Evolutionary conservation across 441 rosid genomes (phyloP).

Genomic region (Pelargonium cotyledonis): DNA sequence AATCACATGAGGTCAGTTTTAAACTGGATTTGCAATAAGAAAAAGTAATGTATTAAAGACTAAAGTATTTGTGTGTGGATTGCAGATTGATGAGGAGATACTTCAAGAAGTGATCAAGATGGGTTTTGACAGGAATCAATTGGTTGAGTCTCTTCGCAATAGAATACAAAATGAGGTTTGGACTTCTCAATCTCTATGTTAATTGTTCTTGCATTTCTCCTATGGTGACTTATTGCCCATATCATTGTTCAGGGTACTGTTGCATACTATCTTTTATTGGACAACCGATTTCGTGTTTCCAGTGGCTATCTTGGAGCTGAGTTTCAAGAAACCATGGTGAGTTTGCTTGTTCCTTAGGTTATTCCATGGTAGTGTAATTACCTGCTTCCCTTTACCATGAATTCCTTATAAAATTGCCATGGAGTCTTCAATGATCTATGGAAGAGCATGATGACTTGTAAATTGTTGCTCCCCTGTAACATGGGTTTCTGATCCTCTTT

Average conservation of each 20-base stretch:
- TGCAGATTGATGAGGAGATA: conserved; percentile 93
- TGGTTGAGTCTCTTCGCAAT: conserved; percentile 75
- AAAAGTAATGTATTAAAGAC: neutral
- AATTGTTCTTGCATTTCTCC: conserved; percentile 10
- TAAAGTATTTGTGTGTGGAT: neutral
- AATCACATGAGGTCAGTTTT: neutral
- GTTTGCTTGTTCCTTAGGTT: neutral
- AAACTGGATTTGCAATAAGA: neutral
- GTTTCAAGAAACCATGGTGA: conserved; percentile 88
- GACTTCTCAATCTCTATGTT: conserved; percentile 6
- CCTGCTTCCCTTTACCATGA: neutral
- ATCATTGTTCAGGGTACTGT: conserved; percentile 72
- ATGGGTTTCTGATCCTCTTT: neutral
- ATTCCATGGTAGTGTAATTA: neutral
- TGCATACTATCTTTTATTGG: conserved; percentile 82
- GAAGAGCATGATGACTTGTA: neutral
- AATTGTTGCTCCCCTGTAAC: no score
- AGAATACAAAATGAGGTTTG: conserved; percentile 80
- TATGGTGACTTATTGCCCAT: conserved; percentile 14
- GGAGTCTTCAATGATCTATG: neutral
- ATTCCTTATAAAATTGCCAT: neutral
- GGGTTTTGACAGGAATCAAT: conserved; percentile 77
- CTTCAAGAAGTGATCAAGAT: conserved; percentile 77
- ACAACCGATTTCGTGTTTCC: conserved; percentile 83
- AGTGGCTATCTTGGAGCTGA: conserved; percentile 97